Conservation (phyloP, 202 grass and related monocot genomes). For the Eragrostis tef region DNA sequence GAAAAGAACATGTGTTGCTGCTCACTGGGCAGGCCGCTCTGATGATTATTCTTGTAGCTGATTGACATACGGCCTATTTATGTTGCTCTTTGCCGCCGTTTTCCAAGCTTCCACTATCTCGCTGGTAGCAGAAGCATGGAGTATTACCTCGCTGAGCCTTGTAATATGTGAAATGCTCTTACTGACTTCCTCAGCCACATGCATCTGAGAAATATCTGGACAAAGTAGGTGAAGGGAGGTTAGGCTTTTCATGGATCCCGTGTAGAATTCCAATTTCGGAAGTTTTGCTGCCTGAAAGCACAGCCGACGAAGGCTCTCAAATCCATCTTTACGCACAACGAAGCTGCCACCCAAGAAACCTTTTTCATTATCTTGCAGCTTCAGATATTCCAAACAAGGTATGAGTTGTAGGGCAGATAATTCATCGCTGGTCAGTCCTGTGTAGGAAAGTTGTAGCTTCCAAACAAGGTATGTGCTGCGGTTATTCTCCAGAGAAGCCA, state of each 20-base stretch:
- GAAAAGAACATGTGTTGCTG: too few relatives aligned
- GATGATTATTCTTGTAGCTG: too few relatives aligned
- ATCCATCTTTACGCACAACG: not conserved
- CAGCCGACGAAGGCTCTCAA: slow-evolving; percentile 3
- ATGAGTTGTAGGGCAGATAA: not conserved
- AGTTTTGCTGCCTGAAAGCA: not conserved
- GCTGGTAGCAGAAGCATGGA: not conserved
- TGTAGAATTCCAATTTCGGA: not conserved
- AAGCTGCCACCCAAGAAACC: not conserved
- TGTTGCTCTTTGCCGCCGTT: too few relatives aligned
- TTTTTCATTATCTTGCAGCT: not conserved
- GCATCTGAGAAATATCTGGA: not conserved
- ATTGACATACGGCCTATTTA: too few relatives aligned
- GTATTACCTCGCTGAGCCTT: not conserved
- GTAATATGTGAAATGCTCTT: not conserved
- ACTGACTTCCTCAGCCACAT: not conserved
- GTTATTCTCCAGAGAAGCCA: not conserved
- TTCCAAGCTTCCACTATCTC: too few relatives aligned
- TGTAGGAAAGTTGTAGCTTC: not conserved
- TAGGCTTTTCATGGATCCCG: slow-evolving; percentile 13
- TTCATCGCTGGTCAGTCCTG: not conserved
- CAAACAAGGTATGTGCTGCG: too few relatives aligned
- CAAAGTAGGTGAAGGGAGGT: slow-evolving; percentile 9
- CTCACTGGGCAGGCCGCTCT: too few relatives aligned
- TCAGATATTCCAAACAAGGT: slow-evolving; percentile 5